A percentile compares a stretch with the other conserved stretches of the same genome.
These are phyloP conservation scores for Apiotrichum porosum DNA, from an alignment of 1,284 basidiomycete genomes.

Conservation along the genomic window DNA sequence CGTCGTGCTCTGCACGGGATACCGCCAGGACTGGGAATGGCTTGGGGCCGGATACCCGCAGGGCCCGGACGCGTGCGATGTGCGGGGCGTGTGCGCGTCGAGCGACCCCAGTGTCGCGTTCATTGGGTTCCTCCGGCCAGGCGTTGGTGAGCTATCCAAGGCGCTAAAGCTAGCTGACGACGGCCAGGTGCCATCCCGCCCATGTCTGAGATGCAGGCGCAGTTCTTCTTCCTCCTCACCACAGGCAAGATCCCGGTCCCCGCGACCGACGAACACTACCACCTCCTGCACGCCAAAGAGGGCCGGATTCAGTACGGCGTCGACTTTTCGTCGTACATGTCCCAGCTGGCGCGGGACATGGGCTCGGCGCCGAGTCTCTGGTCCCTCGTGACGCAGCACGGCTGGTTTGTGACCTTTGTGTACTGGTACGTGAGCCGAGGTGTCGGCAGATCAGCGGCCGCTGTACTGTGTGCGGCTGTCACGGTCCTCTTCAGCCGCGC, in stretches of 20 bases:
- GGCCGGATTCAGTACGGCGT: slow-evolving; percentile 61
- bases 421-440: slow-evolving; percentile 53
- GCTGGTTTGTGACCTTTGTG: slow-evolving; percentile 55
- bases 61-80: slow-evolving; percentile 53
- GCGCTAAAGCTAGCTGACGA: not conserved
- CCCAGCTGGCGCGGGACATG: slow-evolving; percentile 60
- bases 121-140: slow-evolving; percentile 62
- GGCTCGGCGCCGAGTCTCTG: slow-evolving; percentile 56
- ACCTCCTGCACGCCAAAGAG: slow-evolving; percentile 56
- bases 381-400: slow-evolving; percentile 55
- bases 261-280: slow-evolving; percentile 56
- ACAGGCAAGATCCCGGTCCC: slow-evolving; percentile 52
- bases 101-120: slow-evolving; percentile 57
- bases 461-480: too few relatives aligned
- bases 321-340: slow-evolving; percentile 54
- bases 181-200: slow-evolving; percentile 59
- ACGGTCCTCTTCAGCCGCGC: too few relatives aligned
- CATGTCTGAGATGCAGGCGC: slow-evolving; percentile 61
- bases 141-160: slow-evolving; percentile 57
- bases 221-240: slow-evolving; percentile 59
- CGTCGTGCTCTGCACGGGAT: slow-evolving; percentile 53
- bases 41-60: slow-evolving; percentile 54
- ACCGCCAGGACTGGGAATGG: slow-evolving; percentile 52
- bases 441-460: too few relatives aligned
- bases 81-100: slow-evolving; percentile 55